These are phyloP conservation scores for Fusarium marasasianum DNA, from an alignment of 2,329 filamentous ascomycete species.

Conservation along the genomic window DNA sequence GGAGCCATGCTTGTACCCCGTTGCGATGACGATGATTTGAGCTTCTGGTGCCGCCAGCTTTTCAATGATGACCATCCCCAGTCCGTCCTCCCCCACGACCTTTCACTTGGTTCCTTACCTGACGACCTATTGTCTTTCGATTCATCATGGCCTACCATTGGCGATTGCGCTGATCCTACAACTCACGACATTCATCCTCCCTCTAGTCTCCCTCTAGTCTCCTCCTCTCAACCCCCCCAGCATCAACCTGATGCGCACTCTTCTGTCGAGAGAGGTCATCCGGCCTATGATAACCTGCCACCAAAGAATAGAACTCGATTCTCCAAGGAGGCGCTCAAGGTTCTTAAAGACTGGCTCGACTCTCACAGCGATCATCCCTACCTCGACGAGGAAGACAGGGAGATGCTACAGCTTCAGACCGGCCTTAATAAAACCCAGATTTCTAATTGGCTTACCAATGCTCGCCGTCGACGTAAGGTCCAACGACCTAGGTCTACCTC, in stretches of 20 bases:
- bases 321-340: not conserved
- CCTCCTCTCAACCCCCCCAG: not conserved
- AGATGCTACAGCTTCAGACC: not conserved
- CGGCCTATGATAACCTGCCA: fast-evolving
- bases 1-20: fast-evolving
- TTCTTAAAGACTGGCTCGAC: fast-evolving
- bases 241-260: fast-evolving
- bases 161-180: not conserved
- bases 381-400: not conserved
- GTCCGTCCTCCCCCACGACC: not conserved
- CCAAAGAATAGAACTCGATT: not conserved
- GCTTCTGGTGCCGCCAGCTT: not conserved
- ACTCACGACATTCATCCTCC: not conserved
- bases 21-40: not conserved
- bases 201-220: fast-evolving
- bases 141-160: fast-evolving
- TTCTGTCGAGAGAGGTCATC: fast-evolving
- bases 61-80: not conserved
- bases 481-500: not conserved
- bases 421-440: not conserved
- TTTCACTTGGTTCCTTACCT: fast-evolving
- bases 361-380: not conserved
- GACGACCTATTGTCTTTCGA: not conserved
- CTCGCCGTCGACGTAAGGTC: not conserved
- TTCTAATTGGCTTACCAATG: not conserved